Base-by-base conservation (phyloP, 805 yeast species). In the Dipodascus geniculatus region DNA sequence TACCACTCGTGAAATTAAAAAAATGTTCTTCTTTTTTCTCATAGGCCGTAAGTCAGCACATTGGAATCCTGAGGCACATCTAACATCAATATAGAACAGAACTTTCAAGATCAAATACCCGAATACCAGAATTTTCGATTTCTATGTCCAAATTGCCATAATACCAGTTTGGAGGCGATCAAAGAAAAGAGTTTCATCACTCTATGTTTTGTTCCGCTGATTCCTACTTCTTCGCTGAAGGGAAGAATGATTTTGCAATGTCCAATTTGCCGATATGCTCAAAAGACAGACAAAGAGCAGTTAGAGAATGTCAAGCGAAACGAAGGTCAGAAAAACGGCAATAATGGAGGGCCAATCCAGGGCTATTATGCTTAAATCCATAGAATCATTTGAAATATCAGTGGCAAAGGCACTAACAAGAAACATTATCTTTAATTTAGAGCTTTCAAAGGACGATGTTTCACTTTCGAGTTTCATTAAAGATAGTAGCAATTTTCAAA, bases 121-220 rank as follows among this genome's bases (percentile, higher is more conserved):
- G 44, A 38, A 6, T 38, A 38, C 14, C 20, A 14, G 14, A 38
- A 38, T 17, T 47, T 47, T 22, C 49, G 31, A 23, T 47, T 47
- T 22, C n/a, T 47, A 3, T 47, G 31, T 22, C 24, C 24, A 6
- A 9, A 31, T 31, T 35, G 51, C 56, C 61, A 61, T 49, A 60
- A 61, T 53, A 51, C 19, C 17, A 22, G 60, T 16, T 58, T 59
- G 19, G 51, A 50, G 35, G 62, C 61, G 1, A 54, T 51, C 11
- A 64, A 64, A 53, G 57, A 59, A 48, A 59, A 68, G 11, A 63
- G 62, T 52, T 65, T 65, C 55, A 63, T 65, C 55, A 65, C 68
- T 2, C 50, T 65, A 33, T 65, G 68, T 49, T 65, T 61, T 42
- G 58, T 65, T 1, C 68, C 68, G 3, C 28, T 65, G 17, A 58